phyloP scores from a whole-genome alignment of 2,329 filamentous ascomycete genomes.

The Xylaria sp. region DNA sequence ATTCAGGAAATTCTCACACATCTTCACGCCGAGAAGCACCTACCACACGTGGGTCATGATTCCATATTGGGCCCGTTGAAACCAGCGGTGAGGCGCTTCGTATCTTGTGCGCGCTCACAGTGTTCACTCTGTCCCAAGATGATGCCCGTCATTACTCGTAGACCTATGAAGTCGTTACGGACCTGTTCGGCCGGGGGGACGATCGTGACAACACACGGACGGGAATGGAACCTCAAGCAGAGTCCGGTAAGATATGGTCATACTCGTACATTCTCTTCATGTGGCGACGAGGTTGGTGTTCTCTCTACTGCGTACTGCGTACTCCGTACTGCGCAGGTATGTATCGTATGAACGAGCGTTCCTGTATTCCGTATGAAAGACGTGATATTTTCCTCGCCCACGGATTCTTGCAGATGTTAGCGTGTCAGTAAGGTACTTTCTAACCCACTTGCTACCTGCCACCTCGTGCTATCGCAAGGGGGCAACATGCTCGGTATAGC shows the following conservation, averaged over 20 bases:
- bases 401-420: constrained; percentile 29
- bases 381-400: constrained; percentile 18
- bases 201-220: constrained; percentile 1
- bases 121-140: background rate
- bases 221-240: background rate
- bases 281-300: constrained; percentile 17
- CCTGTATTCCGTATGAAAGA: constrained; percentile 21
- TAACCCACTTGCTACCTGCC: constrained; percentile 19
- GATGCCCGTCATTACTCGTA: constrained; percentile 13
- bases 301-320: background rate
- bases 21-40: constrained; percentile 20
- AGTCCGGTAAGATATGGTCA: background rate
- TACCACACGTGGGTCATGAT: constrained; percentile 21
- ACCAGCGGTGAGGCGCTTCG: constrained; percentile 27
- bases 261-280: constrained; percentile 9
- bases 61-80: constrained; percentile 19
- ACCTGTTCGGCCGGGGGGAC: constrained; percentile 17
- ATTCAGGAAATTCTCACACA: constrained; percentile 14
- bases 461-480: constrained; percentile 23
- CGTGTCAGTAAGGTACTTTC: constrained; percentile 26
- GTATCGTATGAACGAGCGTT: constrained; percentile 5
- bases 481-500: constrained; percentile 24
- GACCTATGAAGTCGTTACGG: constrained; percentile 21
- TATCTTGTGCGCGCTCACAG: constrained; percentile 16
- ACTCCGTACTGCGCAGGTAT: background rate